A percentile compares a stretch with the other conserved stretches of the same genome.
Conservation (phyloP, 257 asterid genomes). For the Solanum medicagineum region DNA sequence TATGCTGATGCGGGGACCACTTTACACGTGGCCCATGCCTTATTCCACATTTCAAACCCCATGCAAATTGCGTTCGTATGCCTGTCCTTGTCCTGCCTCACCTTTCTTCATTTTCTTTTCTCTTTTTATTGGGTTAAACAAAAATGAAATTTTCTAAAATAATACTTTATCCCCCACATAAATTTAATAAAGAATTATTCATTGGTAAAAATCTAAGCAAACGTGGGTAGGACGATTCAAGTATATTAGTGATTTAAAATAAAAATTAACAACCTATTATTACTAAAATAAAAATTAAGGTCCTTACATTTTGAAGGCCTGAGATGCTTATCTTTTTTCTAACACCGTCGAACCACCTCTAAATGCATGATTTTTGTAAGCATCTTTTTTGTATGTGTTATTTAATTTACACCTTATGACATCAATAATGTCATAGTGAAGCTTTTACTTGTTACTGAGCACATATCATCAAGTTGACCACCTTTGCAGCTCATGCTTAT, state of each 20-base stretch:
- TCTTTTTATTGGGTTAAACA: not conserved
- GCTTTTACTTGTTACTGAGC: not conserved
- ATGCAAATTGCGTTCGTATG: not conserved
- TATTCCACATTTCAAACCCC: slow-evolving; percentile 1
- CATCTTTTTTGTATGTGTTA: not conserved
- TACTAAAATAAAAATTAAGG: too few relatives aligned
- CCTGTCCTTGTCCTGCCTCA: not conserved
- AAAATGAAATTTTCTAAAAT: not conserved
- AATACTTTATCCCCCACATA: too few relatives aligned
- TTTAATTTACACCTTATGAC: not conserved
- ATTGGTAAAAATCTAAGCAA: not conserved
- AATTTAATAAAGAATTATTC: not conserved
- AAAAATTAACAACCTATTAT: too few relatives aligned
- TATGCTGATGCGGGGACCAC: not conserved
- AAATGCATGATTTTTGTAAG: not conserved
- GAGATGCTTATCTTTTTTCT: too few relatives aligned
- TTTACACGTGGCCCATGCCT: not conserved
- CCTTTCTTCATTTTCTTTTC: not conserved
- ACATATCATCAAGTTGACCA: not conserved
- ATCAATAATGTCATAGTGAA: not conserved
- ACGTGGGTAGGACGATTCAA: not conserved
- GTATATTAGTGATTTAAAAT: too few relatives aligned
- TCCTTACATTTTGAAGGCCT: too few relatives aligned
- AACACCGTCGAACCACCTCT: too few relatives aligned
- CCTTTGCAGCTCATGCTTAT: not conserved